These are phyloP conservation scores for Trichosporon ovoides DNA, from an alignment of 1,284 basidiomycete species.

Conservation along the genomic window DNA sequence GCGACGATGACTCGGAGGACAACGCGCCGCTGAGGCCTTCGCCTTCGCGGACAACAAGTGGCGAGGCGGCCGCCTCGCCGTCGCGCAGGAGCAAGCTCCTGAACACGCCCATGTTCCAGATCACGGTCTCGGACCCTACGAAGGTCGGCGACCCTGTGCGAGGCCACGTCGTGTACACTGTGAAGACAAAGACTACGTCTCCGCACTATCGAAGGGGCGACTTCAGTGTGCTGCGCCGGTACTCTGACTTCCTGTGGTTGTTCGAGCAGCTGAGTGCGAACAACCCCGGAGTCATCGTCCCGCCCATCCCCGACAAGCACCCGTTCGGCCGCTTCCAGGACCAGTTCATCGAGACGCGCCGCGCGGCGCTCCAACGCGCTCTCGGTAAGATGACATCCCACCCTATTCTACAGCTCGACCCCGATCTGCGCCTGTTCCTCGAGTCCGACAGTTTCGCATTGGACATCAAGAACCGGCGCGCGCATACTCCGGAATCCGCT, in stretches of 20 bases:
- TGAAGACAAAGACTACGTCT: conserved; percentile 81
- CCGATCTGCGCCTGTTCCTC: conserved; percentile 78
- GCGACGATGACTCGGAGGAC: conserved; percentile 5
- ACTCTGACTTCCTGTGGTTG: conserved; percentile 96
- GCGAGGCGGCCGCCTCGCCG: conserved; percentile 8
- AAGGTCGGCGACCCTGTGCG: conserved; percentile 87
- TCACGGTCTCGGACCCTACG: conserved; percentile 89
- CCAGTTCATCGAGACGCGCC: conserved; percentile 76
- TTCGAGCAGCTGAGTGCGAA: conserved; percentile 83
- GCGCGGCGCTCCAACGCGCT: conserved; percentile 76
- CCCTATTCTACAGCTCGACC: conserved; percentile 74
- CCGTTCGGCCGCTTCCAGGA: conserved; percentile 82
- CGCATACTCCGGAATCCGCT: not conserved
- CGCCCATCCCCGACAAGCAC: conserved; percentile 93
- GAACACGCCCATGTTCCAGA: conserved; percentile 54
- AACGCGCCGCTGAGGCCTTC: not conserved
- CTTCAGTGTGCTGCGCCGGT: conserved; percentile 87
- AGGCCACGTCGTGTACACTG: conserved; percentile 90
- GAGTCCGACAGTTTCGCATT: conserved; percentile 78
- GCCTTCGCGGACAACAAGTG: not conserved
- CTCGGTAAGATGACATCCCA: conserved; percentile 83
- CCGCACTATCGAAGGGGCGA: conserved; percentile 70
- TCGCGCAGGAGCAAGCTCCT: conserved; percentile 17
- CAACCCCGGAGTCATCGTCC: conserved; percentile 95
- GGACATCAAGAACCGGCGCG: conserved; percentile 56